These are phyloP conservation scores for Schwanniomyces occidentalis DNA, from an alignment of 805 yeast species.

Conservation along the genomic window DNA sequence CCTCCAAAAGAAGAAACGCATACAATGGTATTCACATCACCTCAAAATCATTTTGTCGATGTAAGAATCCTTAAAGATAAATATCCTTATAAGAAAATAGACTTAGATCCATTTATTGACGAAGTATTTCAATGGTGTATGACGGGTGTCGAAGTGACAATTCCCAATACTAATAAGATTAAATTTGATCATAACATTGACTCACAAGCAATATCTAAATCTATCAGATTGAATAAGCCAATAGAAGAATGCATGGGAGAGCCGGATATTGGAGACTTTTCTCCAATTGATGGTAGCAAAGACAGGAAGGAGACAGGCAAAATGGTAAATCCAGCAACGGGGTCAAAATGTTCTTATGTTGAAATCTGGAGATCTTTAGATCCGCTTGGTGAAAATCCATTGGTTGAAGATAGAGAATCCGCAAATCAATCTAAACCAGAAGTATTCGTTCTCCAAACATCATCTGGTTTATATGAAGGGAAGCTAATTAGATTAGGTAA, in stretches of 20 bases:
- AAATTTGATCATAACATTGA: slow-evolving; percentile 46
- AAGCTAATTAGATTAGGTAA: slow-evolving; percentile 48
- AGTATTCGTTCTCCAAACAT: slow-evolving; percentile 23
- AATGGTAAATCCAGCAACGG: slow-evolving; percentile 49
- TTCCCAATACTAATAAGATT: slow-evolving; percentile 34
- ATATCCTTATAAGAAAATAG: slow-evolving; percentile 14
- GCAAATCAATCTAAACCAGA: slow-evolving; percentile 9
- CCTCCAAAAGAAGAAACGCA: slow-evolving; percentile 43
- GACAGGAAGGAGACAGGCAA: slow-evolving; percentile 51
- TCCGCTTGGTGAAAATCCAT: slow-evolving; percentile 32
- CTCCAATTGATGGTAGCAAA: slow-evolving; percentile 32
- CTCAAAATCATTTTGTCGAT: slow-evolving; percentile 48
- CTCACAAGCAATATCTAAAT: slow-evolving; percentile 33
- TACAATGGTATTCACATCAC: slow-evolving; percentile 51
- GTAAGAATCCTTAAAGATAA: slow-evolving; percentile 27
- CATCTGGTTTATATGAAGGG: slow-evolving; percentile 34
- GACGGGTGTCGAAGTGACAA: slow-evolving; percentile 47
- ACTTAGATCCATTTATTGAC: slow-evolving; percentile 14
- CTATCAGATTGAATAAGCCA: slow-evolving; percentile 31
- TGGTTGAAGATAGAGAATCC: slow-evolving; percentile 23
- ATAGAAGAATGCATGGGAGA: slow-evolving; percentile 24
- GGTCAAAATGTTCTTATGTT: slow-evolving; percentile 42
- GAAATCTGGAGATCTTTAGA: slow-evolving; percentile 58
- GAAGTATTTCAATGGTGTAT: slow-evolving; percentile 57
- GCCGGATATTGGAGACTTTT: slow-evolving; percentile 50